A percentile compares a stretch with the other conserved stretches of the same genome.
These are phyloP conservation scores for Talaromyces albobiverticillius DNA, from an alignment of 2,329 filamentous ascomycete genomes.

Conservation along the genomic window DNA sequence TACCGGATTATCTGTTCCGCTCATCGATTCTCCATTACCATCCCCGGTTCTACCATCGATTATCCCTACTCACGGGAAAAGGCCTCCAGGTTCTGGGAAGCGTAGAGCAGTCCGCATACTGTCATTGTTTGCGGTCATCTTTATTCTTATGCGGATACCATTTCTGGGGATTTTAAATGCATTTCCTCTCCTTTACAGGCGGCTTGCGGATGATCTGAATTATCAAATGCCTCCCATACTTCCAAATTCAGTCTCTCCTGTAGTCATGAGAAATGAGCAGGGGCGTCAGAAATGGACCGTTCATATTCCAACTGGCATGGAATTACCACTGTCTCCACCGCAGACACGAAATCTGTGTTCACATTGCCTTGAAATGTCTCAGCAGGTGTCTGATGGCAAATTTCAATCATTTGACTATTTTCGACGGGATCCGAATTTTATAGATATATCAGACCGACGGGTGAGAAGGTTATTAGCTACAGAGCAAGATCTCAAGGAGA, in stretches of 20 bases:
- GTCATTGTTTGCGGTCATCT: slow-evolving; percentile 52
- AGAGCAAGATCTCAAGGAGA: slow-evolving; percentile 16
- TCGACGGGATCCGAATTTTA: slow-evolving; percentile 63
- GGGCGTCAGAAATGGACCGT: slow-evolving; percentile 75
- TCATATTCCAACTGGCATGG: slow-evolving; percentile 65
- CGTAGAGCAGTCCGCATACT: slow-evolving; percentile 57
- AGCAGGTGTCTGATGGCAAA: slow-evolving; percentile 53
- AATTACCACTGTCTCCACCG: slow-evolving; percentile 64
- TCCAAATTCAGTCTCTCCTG: slow-evolving; percentile 70
- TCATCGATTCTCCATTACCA: slow-evolving; percentile 65
- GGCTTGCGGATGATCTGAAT: slow-evolving; percentile 37
- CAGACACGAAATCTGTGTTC: slow-evolving; percentile 69
- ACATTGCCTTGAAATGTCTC: slow-evolving; percentile 64
- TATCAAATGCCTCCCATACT: slow-evolving; percentile 50
- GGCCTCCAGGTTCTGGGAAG: slow-evolving; percentile 55
- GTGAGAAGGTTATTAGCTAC: slow-evolving; percentile 24
- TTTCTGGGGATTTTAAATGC: not conserved
- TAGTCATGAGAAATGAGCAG: slow-evolving; percentile 64
- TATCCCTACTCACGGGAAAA: slow-evolving; percentile 63
- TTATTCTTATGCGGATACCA: slow-evolving; percentile 42
- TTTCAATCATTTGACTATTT: slow-evolving; percentile 53
- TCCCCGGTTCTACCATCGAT: slow-evolving; percentile 70
- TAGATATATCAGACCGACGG: slow-evolving; percentile 69
- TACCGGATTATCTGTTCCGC: slow-evolving; percentile 48
- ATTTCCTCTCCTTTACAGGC: not conserved